Percentiles rank a stretch among this genome's conserved stretches.
phyloP scores from a whole-genome alignment of 2,329 filamentous ascomycete genomes.

The Ceratocystiopsis minuta region DNA sequence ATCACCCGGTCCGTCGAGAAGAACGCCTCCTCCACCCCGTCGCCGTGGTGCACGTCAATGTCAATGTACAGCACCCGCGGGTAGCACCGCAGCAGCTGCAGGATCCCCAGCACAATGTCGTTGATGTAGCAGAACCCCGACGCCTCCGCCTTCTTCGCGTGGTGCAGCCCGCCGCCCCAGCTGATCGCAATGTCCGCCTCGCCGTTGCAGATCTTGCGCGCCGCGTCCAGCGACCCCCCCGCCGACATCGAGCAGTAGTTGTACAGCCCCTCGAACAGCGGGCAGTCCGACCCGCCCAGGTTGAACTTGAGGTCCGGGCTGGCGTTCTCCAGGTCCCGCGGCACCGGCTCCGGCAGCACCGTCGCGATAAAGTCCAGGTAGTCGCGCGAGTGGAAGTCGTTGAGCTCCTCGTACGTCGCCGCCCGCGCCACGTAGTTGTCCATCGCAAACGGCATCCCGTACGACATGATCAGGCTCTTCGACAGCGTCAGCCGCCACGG shows the following conservation, averaged over 20 bases:
- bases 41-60: constrained; percentile 75
- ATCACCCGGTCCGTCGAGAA: constrained; percentile 70
- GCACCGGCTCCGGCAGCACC: constrained; percentile 45
- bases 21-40: constrained; percentile 74
- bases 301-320: constrained; percentile 59
- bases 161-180: constrained; percentile 92
- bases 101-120: constrained; percentile 86
- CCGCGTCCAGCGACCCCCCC: constrained; percentile 78
- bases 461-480: constrained; percentile 84
- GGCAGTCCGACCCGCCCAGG: constrained; percentile 79
- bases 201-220: constrained; percentile 67
- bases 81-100: constrained; percentile 67
- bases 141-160: constrained; percentile 86
- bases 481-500: constrained; percentile 92
- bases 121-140: constrained; percentile 98
- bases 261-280: constrained; percentile 88
- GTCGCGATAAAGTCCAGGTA: constrained; percentile 79
- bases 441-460: constrained; percentile 94
- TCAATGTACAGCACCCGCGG: constrained; percentile 85
- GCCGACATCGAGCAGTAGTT: constrained; percentile 90
- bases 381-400: constrained; percentile 69
- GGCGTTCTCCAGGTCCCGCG: constrained; percentile 46
- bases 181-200: constrained; percentile 94
- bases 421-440: constrained; percentile 74
- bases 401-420: constrained; percentile 75